Evolutionary conservation across 2,329 filamentous ascomycete species (phyloP).

Genomic region (Eutypella sp.): DNA sequence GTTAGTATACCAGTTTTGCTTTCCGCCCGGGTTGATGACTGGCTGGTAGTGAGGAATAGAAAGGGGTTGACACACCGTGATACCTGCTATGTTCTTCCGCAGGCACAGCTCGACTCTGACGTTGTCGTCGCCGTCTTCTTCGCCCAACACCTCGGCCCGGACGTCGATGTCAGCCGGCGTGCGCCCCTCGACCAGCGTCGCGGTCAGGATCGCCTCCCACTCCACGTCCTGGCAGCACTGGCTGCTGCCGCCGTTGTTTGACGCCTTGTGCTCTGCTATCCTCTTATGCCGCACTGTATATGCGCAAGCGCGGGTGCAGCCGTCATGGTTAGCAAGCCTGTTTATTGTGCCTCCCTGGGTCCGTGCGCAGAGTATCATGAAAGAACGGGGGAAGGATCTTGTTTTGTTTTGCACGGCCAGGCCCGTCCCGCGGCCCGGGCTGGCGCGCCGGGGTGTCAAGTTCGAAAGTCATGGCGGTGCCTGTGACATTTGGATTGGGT

Average conservation of each 20-base stretch:
- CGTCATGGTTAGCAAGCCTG: neutral
- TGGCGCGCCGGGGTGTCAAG: too few relatives aligned
- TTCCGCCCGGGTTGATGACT: conserved; percentile 3
- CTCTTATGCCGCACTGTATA: conserved; percentile 52
- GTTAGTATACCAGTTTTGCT: neutral
- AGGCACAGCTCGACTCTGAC: conserved; percentile 63
- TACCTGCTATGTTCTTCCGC: conserved; percentile 61
- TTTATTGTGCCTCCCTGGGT: too few relatives aligned
- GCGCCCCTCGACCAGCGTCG: conserved; percentile 48
- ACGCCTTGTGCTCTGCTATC: conserved; percentile 46
- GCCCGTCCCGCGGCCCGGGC: too few relatives aligned
- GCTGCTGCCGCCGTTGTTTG: conserved; percentile 49
- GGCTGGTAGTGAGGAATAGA: too few relatives aligned
- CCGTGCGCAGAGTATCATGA: neutral
- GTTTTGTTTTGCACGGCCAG: too few relatives aligned
- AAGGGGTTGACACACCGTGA: conserved; percentile 52
- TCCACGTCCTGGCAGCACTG: too few relatives aligned
- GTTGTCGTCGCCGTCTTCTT: too few relatives aligned
- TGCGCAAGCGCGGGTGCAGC: conserved; percentile 11
- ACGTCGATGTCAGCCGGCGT: conserved; percentile 51
- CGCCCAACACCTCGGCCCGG: conserved; percentile 55
- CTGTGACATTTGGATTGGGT: too few relatives aligned
- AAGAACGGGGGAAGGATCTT: too few relatives aligned
- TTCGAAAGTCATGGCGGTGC: too few relatives aligned
- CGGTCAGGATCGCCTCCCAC: conserved; percentile 59